Evolutionary conservation across 345 rosid species (phyloP).

Genomic region (sweet orange (Citrus sinensis)): DVS_A1.0 CM039168.1:29165001-29165500

Average conservation of each 20-base stretch:
- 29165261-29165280: background rate
- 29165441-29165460: background rate
- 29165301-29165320: background rate
- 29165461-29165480: background rate
- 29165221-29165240: background rate
- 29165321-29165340: background rate
- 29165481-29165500: too few relatives aligned
- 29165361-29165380: background rate
- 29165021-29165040: background rate
- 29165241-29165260: background rate
- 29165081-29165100: background rate
- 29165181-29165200: background rate
- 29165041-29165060: slow-evolving; percentile 3
- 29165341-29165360: background rate
- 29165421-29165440: too few relatives aligned
- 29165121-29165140: background rate
- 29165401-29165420: too few relatives aligned
- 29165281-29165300: background rate
- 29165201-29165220: background rate
- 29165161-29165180: background rate
- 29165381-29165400: background rate
- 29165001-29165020: background rate
- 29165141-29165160: background rate
- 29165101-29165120: background rate
- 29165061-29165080: background rate